Percentiles rank a stretch among this genome's conserved stretches.
Evolutionary conservation across 257 asterid species (phyloP).

Genomic region (Jacaranda copaia): DNA sequence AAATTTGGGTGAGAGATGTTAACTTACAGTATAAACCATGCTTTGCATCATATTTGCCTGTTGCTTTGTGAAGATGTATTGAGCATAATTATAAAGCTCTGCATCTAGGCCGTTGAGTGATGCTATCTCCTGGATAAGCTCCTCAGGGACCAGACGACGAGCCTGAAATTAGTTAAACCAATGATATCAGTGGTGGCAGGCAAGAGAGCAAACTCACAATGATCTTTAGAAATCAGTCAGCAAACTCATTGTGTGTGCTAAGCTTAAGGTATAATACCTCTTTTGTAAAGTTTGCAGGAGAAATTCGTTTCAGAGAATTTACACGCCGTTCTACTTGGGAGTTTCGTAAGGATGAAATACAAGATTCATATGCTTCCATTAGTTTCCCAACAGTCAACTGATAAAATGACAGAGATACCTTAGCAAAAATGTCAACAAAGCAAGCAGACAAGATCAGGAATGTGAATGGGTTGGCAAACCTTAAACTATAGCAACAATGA

Average conservation of each 20-base stretch:
- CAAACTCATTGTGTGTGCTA: slow-evolving; percentile 2
- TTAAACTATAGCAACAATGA: no score
- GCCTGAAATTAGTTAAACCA: slow-evolving; percentile 57
- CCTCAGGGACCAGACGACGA: slow-evolving; percentile 63
- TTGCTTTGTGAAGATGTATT: slow-evolving; percentile 66
- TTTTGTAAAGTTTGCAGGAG: slow-evolving; percentile 88
- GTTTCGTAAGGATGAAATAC: slow-evolving; percentile 60
- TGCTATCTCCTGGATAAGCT: slow-evolving; percentile 65
- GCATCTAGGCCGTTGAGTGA: slow-evolving; percentile 75
- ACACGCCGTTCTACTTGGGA: slow-evolving; percentile 70
- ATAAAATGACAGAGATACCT: slow-evolving; percentile 36
- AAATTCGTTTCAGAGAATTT: slow-evolving; percentile 67
- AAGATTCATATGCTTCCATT: slow-evolving; percentile 70
- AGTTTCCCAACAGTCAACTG: slow-evolving; percentile 81
- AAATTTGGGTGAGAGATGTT: slow-evolving; percentile 26
- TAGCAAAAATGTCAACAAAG: slow-evolving; percentile 24
- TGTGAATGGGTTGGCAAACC: no score
- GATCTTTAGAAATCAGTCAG: background rate
- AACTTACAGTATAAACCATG: slow-evolving; percentile 58
- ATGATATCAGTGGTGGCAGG: slow-evolving; percentile 21
- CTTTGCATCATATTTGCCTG: slow-evolving; percentile 47
- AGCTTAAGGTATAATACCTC: slow-evolving; percentile 57
- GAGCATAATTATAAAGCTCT: slow-evolving; percentile 80
- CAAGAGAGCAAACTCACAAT: slow-evolving; percentile 4
- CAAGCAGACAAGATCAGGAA: slow-evolving; percentile 7